These are phyloP conservation scores for Dothiorella sarmentorum DNA, from an alignment of 2,329 filamentous ascomycete species.

Conservation along the genomic window DNA sequence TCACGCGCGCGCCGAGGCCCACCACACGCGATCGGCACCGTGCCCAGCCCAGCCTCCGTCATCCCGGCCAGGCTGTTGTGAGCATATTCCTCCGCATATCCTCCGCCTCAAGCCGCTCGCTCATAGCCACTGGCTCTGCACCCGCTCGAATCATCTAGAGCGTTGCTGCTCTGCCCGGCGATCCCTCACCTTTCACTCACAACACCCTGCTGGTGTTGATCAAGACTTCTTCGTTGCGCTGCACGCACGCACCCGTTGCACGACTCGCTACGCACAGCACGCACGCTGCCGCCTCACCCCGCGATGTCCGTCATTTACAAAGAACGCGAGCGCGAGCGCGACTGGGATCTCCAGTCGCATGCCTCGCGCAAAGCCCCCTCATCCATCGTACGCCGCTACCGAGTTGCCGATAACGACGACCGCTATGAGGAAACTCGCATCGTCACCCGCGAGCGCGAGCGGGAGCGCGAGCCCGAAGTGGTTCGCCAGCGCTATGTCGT, in stretches of 20 bases:
- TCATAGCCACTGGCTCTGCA: conserved; percentile 3
- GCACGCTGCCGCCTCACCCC: conserved; percentile 10
- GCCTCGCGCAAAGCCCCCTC: conserved; percentile 39
- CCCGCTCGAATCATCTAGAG: background rate
- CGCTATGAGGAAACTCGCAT: conserved; percentile 48
- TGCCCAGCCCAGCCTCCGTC: conserved; percentile 2
- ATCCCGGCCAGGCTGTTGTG: background rate
- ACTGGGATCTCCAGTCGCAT: conserved; percentile 38
- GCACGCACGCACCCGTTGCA: conserved; percentile 12
- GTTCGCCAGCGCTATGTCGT: conserved; percentile 4
- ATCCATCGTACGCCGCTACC: conserved; percentile 60
- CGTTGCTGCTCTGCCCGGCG: background rate
- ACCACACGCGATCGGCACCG: conserved; percentile 13
- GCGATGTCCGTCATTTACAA: conserved; percentile 46
- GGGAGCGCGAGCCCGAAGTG: conserved; percentile 20
- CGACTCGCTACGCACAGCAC: conserved; percentile 15
- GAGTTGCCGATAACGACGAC: conserved; percentile 49
- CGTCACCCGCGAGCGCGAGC: conserved; percentile 33
- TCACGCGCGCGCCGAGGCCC: conserved; percentile 13
- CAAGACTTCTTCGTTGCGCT: background rate
- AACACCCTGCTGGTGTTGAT: background rate
- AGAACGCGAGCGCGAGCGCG: conserved; percentile 45
- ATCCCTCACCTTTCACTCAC: background rate
- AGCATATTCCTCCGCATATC: background rate
- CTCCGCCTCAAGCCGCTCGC: background rate